Evolutionary conservation across 179 eudicot species (phyloP).

Genomic region (Beta macrorhiza): DNA sequence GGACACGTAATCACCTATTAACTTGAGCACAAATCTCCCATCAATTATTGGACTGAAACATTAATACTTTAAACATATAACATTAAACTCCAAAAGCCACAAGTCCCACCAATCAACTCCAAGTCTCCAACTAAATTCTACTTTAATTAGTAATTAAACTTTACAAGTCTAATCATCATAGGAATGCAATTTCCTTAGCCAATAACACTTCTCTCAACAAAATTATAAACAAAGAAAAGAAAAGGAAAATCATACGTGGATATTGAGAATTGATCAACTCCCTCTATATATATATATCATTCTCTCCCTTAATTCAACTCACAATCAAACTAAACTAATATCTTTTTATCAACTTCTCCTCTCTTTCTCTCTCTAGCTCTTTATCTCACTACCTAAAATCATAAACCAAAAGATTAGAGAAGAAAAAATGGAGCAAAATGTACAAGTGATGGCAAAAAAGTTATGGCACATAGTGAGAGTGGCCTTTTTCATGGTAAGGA

Average conservation of each 20-base stretch:
- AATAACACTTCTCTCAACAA: not conserved
- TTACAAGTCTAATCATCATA: conserved; percentile 12
- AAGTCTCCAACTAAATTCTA: conserved; percentile 13
- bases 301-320: conserved; percentile 9
- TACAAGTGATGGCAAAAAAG: conserved; percentile 38
- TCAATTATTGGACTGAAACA: conserved; percentile 35
- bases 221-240: too few relatives aligned
- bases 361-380: not conserved
- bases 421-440: conserved; percentile 35
- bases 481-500: conserved; percentile 37
- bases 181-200: not conserved
- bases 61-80: conserved; percentile 5
- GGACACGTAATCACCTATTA: conserved; percentile 28
- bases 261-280: conserved; percentile 6
- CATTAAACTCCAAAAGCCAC: conserved; percentile 7
- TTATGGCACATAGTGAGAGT: conserved; percentile 44
- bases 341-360: not conserved
- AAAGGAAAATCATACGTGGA: not conserved
- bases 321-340: conserved; percentile 12
- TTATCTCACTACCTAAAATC: not conserved
- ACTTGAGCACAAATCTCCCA: conserved; percentile 19
- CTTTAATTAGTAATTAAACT: conserved; percentile 17
- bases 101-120: conserved; percentile 30
- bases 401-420: not conserved
- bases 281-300: conserved; percentile 12